phyloP scores from a whole-genome alignment of 495 filamentous ascomycete species.

The Aspergillus campestris region DNA sequence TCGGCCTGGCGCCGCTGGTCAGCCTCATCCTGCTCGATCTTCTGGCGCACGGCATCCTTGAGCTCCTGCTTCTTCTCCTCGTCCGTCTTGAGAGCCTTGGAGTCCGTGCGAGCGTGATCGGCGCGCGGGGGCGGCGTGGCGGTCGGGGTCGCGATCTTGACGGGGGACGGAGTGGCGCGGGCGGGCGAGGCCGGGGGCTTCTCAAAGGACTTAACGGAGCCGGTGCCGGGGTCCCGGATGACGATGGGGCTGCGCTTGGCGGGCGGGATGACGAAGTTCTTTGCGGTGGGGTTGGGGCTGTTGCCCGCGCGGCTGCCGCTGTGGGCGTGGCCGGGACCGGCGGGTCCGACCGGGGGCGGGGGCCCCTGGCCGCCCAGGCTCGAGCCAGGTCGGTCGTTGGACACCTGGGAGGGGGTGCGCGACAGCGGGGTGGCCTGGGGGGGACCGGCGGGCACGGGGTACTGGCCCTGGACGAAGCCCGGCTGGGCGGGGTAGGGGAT shows the following conservation, averaged over 20 bases:
- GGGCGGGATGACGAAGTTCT: conserved; percentile 45
- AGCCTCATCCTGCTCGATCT: conserved; percentile 48
- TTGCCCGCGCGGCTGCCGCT: conserved; percentile 48
- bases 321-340: conserved; percentile 51
- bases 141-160: conserved; percentile 56
- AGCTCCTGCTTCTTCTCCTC: conserved; percentile 65
- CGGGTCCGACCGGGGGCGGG: conserved; percentile 48
- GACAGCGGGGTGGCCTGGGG: conserved; percentile 63
- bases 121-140: conserved; percentile 52
- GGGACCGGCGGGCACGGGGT: conserved; percentile 42
- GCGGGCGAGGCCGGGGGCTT: conserved; percentile 49
- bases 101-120: conserved; percentile 53
- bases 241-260: conserved; percentile 60
- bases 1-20: conserved; percentile 44
- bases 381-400: conserved; percentile 67
- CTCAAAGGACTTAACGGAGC: conserved; percentile 51
- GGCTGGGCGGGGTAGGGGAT: conserved; percentile 42
- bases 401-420: conserved; percentile 74
- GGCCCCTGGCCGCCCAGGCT: conserved; percentile 56
- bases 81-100: conserved; percentile 52
- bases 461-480: conserved; percentile 42
- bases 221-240: conserved; percentile 72
- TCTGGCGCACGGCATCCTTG: conserved; percentile 56
- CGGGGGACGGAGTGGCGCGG: conserved; percentile 46
- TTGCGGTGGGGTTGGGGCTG: conserved; percentile 42